phyloP scores from a whole-genome alignment of 2,329 filamentous ascomycete genomes.

The Metarhizium rileyi region DNA sequence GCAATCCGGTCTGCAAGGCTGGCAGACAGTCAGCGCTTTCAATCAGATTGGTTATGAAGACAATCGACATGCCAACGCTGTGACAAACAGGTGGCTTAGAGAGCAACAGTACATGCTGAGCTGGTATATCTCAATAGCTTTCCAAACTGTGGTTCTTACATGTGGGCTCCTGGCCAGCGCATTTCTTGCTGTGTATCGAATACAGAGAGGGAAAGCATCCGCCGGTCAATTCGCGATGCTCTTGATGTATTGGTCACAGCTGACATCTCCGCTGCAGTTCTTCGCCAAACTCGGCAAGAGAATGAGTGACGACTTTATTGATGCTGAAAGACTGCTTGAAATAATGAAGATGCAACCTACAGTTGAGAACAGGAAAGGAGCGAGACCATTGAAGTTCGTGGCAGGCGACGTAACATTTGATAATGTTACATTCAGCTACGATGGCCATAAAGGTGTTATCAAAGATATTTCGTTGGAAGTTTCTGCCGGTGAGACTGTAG shows the following conservation, averaged over 20 bases:
- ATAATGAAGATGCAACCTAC: slow-evolving; percentile 49
- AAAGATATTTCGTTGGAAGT: slow-evolving; percentile 42
- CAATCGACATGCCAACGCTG: slow-evolving; percentile 40
- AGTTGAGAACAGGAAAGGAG: slow-evolving; percentile 41
- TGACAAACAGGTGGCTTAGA: slow-evolving; percentile 29
- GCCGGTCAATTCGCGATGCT: slow-evolving; percentile 62
- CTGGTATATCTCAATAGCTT: slow-evolving; percentile 42
- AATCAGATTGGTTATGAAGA: slow-evolving; percentile 50
- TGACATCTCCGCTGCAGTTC: slow-evolving; percentile 61
- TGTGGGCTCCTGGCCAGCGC: slow-evolving; percentile 57
- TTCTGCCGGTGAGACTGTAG: slow-evolving; percentile 42
- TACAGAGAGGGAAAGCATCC: slow-evolving; percentile 49
- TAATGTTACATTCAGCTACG: slow-evolving; percentile 47
- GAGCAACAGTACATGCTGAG: slow-evolving; percentile 29
- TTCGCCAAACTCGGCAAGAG: slow-evolving; percentile 50
- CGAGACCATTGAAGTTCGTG: slow-evolving; percentile 38
- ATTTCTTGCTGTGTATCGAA: slow-evolving; percentile 53
- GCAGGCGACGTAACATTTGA: slow-evolving; percentile 46
- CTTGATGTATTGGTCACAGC: slow-evolving; percentile 64
- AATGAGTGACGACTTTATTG: slow-evolving; percentile 46
- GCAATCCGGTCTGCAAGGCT: slow-evolving; percentile 46
- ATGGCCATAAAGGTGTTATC: slow-evolving; percentile 48
- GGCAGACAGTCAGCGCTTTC: slow-evolving; percentile 50
- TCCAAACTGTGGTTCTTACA: slow-evolving; percentile 55
- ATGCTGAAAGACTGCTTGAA: slow-evolving; percentile 47